Evolutionary conservation across 768 basidiomycete genomes (phyloP), one percentile per base, ranked within the genome.

Genomic region (Mycena capillaripes): DNA sequence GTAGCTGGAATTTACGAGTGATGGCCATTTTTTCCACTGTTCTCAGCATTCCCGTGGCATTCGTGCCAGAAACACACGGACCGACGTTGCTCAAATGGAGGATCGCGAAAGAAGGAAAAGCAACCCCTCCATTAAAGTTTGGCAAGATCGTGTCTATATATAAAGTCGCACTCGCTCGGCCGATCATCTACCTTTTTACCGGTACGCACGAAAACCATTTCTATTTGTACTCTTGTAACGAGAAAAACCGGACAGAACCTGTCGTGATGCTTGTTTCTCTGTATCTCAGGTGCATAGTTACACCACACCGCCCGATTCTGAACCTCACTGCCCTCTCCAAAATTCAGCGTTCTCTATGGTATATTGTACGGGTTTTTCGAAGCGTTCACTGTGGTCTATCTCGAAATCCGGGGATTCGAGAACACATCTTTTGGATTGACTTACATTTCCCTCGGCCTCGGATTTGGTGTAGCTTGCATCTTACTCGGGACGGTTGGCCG

Each of bases 361-460:
- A 70, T 70, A 23, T 40, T 74, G 23, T 74, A 74, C 40, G 73
- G 73, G 0, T 74, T 74, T 58, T 70, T 74, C 23, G 73, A 74
- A n/a, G 69, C 66, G 2, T 68, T 70, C 29, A 55, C 34, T 11
- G 56, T 74, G 0, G 73, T 74, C 2, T 74, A 58, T 29, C 53
- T 74, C 44, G 58, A 69, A 14, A 74, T 67, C 38, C 64, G 73
- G 4, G 69, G 69, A 1, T 70, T 74, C 42, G 25, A 58, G 17
- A 55, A 12, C 16, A 70, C 58, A 7, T 74, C 73, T 1, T 70
- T 62, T 29, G 73, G 73, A 3, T 30, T 74, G 53, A 74, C 73
- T 8, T 74, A 70, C 38, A 74, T 74, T 38, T 56, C 73, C 7
- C 64, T 74, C 8, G 73, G 64, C 17, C 55, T 70, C 7, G 73